Evolutionary conservation across 2,329 filamentous ascomycete species (phyloP), one percentile per base, ranked within the genome.

Genomic region (Trichophyton simii): DNA sequence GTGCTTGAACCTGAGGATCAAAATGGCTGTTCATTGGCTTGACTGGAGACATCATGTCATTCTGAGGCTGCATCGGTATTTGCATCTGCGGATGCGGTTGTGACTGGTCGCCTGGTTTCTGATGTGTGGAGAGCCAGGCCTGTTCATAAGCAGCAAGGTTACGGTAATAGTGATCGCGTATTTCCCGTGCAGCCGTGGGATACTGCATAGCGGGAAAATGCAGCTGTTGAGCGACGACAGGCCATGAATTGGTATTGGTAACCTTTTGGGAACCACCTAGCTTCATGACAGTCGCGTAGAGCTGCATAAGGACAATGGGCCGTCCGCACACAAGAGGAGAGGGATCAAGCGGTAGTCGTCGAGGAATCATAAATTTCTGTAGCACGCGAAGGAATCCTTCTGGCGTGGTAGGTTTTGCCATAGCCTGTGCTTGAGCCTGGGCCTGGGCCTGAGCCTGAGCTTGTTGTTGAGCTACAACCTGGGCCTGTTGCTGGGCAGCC

Each of bases 201-300:
- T 83, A 76, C 65, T 89, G 86, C 59, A 80, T 79, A 0, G 81
- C 81, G 7, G 79, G 79, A 57, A 89, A 83, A 3, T 75, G 72
- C 57, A 91, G 72, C 34, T 81, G 76, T 62, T 84, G 82, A 0
- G 89, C 86, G 60, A 96, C 79, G 58, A 84, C 81, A 1, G 80
- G 78, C 94, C 94, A 97, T 62, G 81, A 79, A 65, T 89, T 88
- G 25, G 79, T 78, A 25, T 82, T 80, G 0, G 84, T 86, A 2
- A 95, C 84, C 63, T 81, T 83, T 67, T 87, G 88, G 61, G 87
- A 94, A 3, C 91, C 91, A 25, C 88, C 89, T 66, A 83, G 80
- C 67, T 88, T 91, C 66, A 86, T 82, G 1, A 96, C 88, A 0
- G 83, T 79, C 63, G 87, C 83, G 72, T 95, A 97, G 2, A 97